phyloP scores from a whole-genome alignment of 257 asterid species.

The Ajuga chamaepitys region DNA sequence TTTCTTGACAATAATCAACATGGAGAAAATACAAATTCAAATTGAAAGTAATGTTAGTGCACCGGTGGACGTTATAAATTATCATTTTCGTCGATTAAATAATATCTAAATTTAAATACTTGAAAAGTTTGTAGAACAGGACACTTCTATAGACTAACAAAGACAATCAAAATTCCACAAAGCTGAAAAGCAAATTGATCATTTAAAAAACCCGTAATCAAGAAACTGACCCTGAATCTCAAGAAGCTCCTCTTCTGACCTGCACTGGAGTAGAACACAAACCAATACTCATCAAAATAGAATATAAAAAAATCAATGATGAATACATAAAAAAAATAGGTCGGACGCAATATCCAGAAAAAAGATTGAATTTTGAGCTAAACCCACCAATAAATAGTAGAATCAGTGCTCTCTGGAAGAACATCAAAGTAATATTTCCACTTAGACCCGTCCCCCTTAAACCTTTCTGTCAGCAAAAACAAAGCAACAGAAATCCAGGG shows the following conservation, averaged over 20 bases:
- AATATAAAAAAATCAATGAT: background rate
- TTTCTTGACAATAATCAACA: no score
- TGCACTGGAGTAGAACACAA: constrained; percentile 70
- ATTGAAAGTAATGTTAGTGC: no score
- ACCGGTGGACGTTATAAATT: no score
- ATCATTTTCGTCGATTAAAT: no score
- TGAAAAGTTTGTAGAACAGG: background rate
- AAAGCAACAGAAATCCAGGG: constrained; percentile 87
- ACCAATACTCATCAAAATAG: constrained; percentile 29
- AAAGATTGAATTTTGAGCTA: background rate
- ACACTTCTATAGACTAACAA: background rate
- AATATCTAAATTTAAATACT: no score
- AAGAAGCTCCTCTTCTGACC: constrained; percentile 99
- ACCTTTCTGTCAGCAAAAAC: constrained; percentile 64
- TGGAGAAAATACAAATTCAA: no score
- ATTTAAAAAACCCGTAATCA: background rate
- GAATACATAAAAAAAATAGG: background rate
- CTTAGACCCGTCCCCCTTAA: constrained; percentile 63
- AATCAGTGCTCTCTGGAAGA: constrained; percentile 69
- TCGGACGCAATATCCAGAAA: background rate
- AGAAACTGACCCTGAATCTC: constrained; percentile 75
- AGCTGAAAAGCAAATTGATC: background rate
- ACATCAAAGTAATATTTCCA: constrained; percentile 64
- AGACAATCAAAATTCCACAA: background rate
- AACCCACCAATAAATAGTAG: constrained; percentile 94